Conservation (phyloP, 495 filamentous ascomycete genomes). For the Daldinia grandis region DNA sequence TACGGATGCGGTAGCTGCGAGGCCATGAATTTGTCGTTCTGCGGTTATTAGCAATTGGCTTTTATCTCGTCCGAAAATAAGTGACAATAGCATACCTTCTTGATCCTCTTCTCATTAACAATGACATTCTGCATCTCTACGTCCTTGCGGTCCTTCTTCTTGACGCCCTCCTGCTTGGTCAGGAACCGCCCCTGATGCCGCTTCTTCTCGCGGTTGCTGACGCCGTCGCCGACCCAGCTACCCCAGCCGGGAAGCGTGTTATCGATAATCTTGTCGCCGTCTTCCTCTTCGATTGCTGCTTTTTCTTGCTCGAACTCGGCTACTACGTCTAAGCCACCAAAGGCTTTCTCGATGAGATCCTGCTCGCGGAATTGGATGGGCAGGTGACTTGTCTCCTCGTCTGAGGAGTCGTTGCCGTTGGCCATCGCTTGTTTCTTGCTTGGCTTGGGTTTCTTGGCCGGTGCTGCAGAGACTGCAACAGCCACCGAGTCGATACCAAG, state of each 20-base stretch:
- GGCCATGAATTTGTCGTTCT: conserved; percentile 91
- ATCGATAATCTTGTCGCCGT: conserved; percentile 86
- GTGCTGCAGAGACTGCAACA: conserved; percentile 32
- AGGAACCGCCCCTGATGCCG: conserved; percentile 67
- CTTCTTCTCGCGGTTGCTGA: conserved; percentile 69
- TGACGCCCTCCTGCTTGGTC: conserved; percentile 78
- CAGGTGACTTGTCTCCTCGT: conserved; percentile 64
- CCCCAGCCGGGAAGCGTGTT: conserved; percentile 94
- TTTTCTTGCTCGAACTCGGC: conserved; percentile 86
- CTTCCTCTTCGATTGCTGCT: conserved; percentile 71
- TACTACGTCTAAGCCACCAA: conserved; percentile 90
- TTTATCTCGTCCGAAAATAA: background rate
- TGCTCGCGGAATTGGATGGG: conserved; percentile 78
- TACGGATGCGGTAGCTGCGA: conserved; percentile 83
- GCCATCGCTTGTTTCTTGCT: conserved; percentile 41
- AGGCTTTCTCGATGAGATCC: conserved; percentile 82
- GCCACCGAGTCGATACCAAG: conserved; percentile 41
- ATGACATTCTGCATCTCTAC: conserved; percentile 83
- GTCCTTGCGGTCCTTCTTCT: conserved; percentile 80
- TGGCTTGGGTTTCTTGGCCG: conserved; percentile 34
- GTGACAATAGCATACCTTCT: conserved; percentile 70
- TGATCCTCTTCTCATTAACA: conserved; percentile 88
- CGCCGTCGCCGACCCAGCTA: conserved; percentile 80
- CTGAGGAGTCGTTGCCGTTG: conserved; percentile 55
- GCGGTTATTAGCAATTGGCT: conserved; percentile 40